Evolutionary conservation across 1,284 basidiomycete genomes (phyloP), one percentile per base, ranked within the genome.

Genomic region (Cryptococcus hybrid): DNA sequence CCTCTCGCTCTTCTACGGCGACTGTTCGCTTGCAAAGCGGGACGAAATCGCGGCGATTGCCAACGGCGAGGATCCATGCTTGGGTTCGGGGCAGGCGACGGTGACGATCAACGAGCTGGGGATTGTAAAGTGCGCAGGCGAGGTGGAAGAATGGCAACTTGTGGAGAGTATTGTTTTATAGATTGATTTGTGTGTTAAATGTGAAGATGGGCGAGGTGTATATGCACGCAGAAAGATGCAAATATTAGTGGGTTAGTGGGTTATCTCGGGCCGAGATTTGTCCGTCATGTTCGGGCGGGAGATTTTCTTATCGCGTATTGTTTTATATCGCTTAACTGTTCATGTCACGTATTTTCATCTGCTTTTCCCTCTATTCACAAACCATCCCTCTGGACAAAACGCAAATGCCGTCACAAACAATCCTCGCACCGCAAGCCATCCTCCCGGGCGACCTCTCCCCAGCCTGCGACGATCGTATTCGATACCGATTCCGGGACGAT

Each of bases 381-480:
- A 18, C 18, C 18, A 18, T 18, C 18, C 18, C 18, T 18, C 18
- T 18, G 18, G 18, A 18, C 18, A 18, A 18, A 34, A 47, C 35
- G 18, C n/a, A 38, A 34, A 60, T 60, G 57, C 8, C 54, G 4
- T 55, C 39, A 39, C 55, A 57, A 12, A 47, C 64, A 9, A 47
- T 71, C 8, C 43, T 67, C 37, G 71, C 71, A 18, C 63, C 62
- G n/a, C 60, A 58, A 44, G 86, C 89, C 24, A 74, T 90, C 30
- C 80, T 92, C 37, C 83, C 87, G 0, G 81, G 74, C 37, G 67
- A 70, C 34, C 74, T 80, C 15, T 66, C 84, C 85, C 0, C 80
- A 80, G 40, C 84, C 88, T 3, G 90, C 88, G 13, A 89, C 89
- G 2, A 80, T 93, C 68, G 80, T 86, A 53, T 79, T 90, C 48